A percentile compares a stretch with the other conserved stretches of the same genome.
Evolutionary conservation across 768 basidiomycete species (phyloP).

Genomic region (Boletus coccyginus): DNA sequence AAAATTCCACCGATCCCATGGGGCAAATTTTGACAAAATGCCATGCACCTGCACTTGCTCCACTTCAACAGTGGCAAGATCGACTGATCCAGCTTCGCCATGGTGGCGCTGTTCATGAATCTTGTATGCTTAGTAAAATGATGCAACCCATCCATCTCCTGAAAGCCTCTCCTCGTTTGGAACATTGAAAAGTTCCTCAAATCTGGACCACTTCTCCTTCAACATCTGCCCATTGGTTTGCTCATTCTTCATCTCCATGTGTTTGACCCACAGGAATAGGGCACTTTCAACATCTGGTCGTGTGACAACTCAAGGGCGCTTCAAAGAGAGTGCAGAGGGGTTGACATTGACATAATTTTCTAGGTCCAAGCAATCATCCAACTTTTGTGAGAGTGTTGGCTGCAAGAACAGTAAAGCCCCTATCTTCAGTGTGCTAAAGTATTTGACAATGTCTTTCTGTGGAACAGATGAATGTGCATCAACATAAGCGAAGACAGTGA

Average conservation of each 20-base stretch:
- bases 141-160: neutral
- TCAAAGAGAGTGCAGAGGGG: conserved; percentile 29
- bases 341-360: conserved; percentile 7
- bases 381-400: conserved; percentile 6
- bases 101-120: conserved; percentile 14
- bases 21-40: neutral
- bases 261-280: conserved; percentile 31
- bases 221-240: conserved; percentile 10
- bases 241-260: conserved; percentile 29
- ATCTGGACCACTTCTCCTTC: conserved; percentile 6
- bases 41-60: neutral
- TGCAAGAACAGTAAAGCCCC: conserved; percentile 5
- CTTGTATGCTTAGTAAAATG: neutral
- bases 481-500: too few species aligned
- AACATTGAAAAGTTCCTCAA: conserved; percentile 28
- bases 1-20: neutral
- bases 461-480: conserved; percentile 2
- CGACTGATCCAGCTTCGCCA: conserved; percentile 12
- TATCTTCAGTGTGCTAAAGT: neutral
- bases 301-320: conserved; percentile 31
- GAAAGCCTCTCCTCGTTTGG: conserved; percentile 21
- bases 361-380: neutral
- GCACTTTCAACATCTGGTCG: conserved; percentile 35
- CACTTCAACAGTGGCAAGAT: neutral
- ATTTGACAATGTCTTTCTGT: conserved; percentile 1